Base-by-base conservation (phyloP, 371 early-diverging fungal genomes). In the Dichotomocladium elegans region DNA sequence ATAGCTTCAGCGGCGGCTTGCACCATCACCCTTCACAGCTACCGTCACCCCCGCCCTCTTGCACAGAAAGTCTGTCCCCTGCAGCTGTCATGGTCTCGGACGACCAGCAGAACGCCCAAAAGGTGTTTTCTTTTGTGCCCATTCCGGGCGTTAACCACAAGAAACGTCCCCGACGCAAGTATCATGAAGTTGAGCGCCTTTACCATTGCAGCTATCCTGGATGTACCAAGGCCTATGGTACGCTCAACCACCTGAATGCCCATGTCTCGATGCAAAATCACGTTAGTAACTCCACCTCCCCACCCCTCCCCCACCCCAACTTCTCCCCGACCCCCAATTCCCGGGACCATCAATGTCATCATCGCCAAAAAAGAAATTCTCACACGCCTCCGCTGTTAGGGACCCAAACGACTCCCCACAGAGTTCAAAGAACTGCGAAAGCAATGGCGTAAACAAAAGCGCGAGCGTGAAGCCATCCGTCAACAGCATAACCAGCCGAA, bases 251-350 rank as follows among this genome's bases (percentile, higher is more conserved):
- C 63, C 63, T 88, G 11, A 88, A 88, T 56, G 82, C 85, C 17
- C 88, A 88, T 56, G 83, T 88, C 17, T 73, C 66, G 29, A 84
- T 88, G 86, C 88, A 88, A 60, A 73, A 74, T 53, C 88, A 88
- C 52, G 88, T 72, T 72, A 64, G 71, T 63, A 33, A 12, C 40
- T 5, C 19, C 25, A 33, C 53, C 9, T 40, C 7, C 49, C 28
- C 33, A 12, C n/a, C 7, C n/a, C 11, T n/a, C n/a, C n/a, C n/a
- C n/a, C n/a, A n/a, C n/a, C n/a, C n/a, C n/a, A n/a, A n/a, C n/a
- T n/a, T n/a, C n/a, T n/a, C n/a, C n/a, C n/a, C n/a, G n/a, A n/a
- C n/a, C n/a, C n/a, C n/a, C n/a, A n/a, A n/a, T n/a, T n/a, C n/a
- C n/a, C n/a, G n/a, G n/a, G n/a, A n/a, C n/a, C n/a, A n/a, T n/a